Evolutionary conservation across 352 stramenopile genomes (phyloP).

Genomic region (Phytophthora chlamydospora): DNA sequence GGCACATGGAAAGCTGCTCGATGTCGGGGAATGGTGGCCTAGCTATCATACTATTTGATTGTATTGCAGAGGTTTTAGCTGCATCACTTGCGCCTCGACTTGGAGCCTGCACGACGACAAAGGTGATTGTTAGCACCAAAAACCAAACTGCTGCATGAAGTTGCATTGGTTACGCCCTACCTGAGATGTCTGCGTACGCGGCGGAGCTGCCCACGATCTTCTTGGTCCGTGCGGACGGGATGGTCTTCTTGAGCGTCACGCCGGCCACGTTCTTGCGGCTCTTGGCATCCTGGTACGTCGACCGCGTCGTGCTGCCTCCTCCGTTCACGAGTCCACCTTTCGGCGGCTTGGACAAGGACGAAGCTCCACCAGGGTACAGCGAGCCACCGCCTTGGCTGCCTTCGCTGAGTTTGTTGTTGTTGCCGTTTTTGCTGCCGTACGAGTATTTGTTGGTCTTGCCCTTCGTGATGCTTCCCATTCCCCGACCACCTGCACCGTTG

Average conservation of each 20-base stretch:
- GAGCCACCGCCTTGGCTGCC: slow-evolving; percentile 20
- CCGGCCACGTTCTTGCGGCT: slow-evolving; percentile 35
- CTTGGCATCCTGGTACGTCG: slow-evolving; percentile 41
- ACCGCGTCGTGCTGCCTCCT: slow-evolving; percentile 43
- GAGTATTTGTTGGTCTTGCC: slow-evolving; percentile 41
- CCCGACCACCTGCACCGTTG: slow-evolving; percentile 15
- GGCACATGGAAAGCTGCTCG: neutral
- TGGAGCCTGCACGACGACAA: slow-evolving; percentile 19
- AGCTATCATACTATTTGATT: neutral
- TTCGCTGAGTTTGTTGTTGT: slow-evolving; percentile 35
- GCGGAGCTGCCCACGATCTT: slow-evolving; percentile 32
- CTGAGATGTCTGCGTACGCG: slow-evolving; percentile 32
- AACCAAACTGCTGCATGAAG: slow-evolving; percentile 8
- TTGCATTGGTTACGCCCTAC: slow-evolving; percentile 30
- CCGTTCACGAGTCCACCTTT: slow-evolving; percentile 36
- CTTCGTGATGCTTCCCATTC: slow-evolving; percentile 19
- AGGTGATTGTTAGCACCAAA: neutral
- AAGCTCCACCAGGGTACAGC: slow-evolving; percentile 24
- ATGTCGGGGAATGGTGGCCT: too few relatives aligned
- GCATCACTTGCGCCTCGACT: slow-evolving; percentile 34
- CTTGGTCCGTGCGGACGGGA: slow-evolving; percentile 33
- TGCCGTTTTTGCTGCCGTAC: slow-evolving; percentile 27
- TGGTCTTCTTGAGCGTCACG: slow-evolving; percentile 28
- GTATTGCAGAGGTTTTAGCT: neutral
- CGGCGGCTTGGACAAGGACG: slow-evolving; percentile 30